phyloP scores from a whole-genome alignment of 169 alveolate species.

The Eimeria acervulina region DNA sequence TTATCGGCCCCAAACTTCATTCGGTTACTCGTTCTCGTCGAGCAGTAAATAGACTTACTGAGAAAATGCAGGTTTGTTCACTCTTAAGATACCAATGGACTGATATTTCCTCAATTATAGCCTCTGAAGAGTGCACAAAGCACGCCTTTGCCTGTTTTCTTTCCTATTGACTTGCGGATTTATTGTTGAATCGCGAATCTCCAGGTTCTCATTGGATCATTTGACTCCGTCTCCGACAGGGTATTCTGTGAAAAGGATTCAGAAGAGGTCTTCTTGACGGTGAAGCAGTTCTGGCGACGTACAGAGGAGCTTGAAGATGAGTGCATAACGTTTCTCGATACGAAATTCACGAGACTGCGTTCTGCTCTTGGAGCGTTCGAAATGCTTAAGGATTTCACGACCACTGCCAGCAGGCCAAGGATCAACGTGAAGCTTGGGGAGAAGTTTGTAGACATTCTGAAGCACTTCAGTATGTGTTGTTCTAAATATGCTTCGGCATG shows the following conservation, averaged over 20 bases:
- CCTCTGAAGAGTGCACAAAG: background rate
- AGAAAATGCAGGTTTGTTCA: slow-evolving; percentile 88
- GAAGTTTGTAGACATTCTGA: slow-evolving; percentile 94
- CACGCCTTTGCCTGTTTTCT: background rate
- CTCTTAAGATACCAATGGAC: background rate
- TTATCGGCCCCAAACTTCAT: slow-evolving; percentile 96
- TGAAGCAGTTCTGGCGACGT: slow-evolving; percentile 91
- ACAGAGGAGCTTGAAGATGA: slow-evolving; percentile 92
- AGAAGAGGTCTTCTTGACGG: slow-evolving; percentile 89
- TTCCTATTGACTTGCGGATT: background rate
- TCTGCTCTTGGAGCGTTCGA: slow-evolving; percentile 97
- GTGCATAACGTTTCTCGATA: slow-evolving; percentile 90
- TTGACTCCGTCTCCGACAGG: slow-evolving; percentile 89
- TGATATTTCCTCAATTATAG: background rate
- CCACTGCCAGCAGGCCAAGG: slow-evolving; percentile 92
- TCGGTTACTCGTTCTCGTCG: slow-evolving; percentile 95
- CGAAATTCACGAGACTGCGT: slow-evolving; percentile 89
- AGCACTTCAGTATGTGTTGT: slow-evolving; percentile 88
- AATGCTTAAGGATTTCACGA: slow-evolving; percentile 94
- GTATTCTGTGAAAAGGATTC: slow-evolving; percentile 91
- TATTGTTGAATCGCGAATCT: background rate
- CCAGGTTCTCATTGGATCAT: slow-evolving; percentile 86
- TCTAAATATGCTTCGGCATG: background rate
- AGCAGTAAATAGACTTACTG: slow-evolving; percentile 91
- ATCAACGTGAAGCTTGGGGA: slow-evolving; percentile 94